Percentiles rank a stretch among this genome's conserved stretches.
These are phyloP conservation scores for Escallonia herrerae DNA, from an alignment of 129 eudicot genomes.

Conservation along the genomic window DNA sequence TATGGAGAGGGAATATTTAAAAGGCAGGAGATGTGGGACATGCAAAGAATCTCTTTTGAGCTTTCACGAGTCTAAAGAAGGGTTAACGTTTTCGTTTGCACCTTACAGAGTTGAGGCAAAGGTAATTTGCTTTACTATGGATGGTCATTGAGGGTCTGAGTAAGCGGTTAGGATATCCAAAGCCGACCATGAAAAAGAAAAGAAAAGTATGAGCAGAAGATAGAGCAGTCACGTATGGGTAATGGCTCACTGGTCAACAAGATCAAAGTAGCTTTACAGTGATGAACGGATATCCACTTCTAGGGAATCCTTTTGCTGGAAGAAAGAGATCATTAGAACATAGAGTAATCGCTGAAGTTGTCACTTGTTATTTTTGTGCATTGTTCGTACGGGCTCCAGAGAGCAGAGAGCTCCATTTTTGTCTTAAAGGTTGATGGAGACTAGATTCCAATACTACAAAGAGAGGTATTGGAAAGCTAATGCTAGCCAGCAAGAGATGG, in stretches of 20 bases:
- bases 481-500: constrained; percentile 16
- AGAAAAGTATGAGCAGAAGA: constrained; percentile 9
- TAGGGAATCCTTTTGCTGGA: constrained; percentile 40
- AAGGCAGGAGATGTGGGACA: constrained; percentile 64
- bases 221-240: constrained; percentile 1
- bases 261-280: constrained; percentile 30
- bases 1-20: constrained; percentile 54
- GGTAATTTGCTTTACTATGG: constrained; percentile 26
- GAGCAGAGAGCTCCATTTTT: background rate
- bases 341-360: background rate
- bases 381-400: background rate
- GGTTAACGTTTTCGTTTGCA: constrained; percentile 9
- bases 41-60: constrained; percentile 47
- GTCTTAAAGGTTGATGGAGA: constrained; percentile 4
- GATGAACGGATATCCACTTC: constrained; percentile 43
- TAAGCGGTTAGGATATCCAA: constrained; percentile 12
- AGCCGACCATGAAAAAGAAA: constrained; percentile 21
- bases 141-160: constrained; percentile 10
- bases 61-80: too few species aligned
- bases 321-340: constrained; percentile 19
- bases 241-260: constrained; percentile 12
- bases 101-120: constrained; percentile 25
- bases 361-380: background rate
- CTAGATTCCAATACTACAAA: constrained; percentile 2
- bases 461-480: background rate